A percentile compares a stretch with the other conserved stretches of the same genome.
Evolutionary conservation across 352 stramenopile genomes (phyloP).

Genomic region (Aphanomyces euteiches): DNA sequence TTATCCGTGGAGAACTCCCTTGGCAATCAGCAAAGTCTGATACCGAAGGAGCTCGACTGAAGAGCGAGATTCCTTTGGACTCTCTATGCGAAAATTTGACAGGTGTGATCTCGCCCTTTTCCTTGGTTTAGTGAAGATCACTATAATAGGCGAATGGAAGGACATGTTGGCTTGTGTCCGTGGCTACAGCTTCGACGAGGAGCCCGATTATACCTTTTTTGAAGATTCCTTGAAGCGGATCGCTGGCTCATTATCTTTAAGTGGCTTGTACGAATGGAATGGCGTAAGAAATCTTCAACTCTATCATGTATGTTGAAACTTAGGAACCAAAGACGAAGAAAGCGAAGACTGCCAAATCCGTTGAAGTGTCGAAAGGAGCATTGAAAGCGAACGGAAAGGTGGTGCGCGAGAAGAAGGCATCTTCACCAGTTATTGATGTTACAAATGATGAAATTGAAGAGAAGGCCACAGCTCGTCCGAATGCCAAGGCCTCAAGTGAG

Average conservation of each 20-base stretch:
- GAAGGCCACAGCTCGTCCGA: too few species aligned
- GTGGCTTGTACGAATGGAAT: slow-evolving; percentile 16
- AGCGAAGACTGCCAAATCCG: slow-evolving; percentile 48
- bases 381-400: neutral
- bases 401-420: neutral
- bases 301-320: slow-evolving; percentile 37
- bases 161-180: slow-evolving; percentile 59
- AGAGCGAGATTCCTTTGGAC: slow-evolving; percentile 49
- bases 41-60: slow-evolving; percentile 64
- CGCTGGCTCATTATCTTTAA: neutral
- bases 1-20: slow-evolving; percentile 72
- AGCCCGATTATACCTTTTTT: slow-evolving; percentile 78
- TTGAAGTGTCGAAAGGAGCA: slow-evolving; percentile 31
- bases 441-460: too few species aligned
- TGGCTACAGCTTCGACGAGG: slow-evolving; percentile 60
- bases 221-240: slow-evolving; percentile 13
- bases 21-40: slow-evolving; percentile 64
- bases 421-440: too few species aligned
- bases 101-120: slow-evolving; percentile 26
- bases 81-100: slow-evolving; percentile 57
- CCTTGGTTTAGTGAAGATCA: neutral
- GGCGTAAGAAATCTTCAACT: neutral
- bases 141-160: slow-evolving; percentile 38
- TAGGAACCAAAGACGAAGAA: slow-evolving; percentile 36
- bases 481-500: too few species aligned